Evolutionary conservation across 75 land plant species (phyloP).

Genomic region (Sequoiadendron giganteum): DNA sequence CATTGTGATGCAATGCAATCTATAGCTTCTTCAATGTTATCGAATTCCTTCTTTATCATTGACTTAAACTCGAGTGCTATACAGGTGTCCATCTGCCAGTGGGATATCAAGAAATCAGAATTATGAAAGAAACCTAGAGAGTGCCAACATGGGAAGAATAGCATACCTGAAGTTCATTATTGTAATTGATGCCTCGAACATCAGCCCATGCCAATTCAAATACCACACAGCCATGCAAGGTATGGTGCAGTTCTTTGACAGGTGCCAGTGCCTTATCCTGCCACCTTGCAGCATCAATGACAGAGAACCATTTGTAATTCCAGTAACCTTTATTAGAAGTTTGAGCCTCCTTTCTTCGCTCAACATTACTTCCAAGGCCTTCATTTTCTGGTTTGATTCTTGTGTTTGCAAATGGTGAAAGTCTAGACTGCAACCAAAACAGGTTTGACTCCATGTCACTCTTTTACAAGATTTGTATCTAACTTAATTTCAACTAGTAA

Average conservation of each 20-base stretch:
- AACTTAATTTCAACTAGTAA: background rate
- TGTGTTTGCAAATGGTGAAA: conserved; percentile 87
- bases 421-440: conserved; percentile 69
- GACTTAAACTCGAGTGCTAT: conserved; percentile 65
- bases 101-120: conserved; percentile 17
- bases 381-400: conserved; percentile 34
- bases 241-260: conserved; percentile 55
- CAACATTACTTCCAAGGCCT: conserved; percentile 1
- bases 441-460: background rate
- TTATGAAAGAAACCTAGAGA: background rate
- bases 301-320: conserved; percentile 35
- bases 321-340: conserved; percentile 8
- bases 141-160: background rate
- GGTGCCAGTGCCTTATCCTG: conserved; percentile 47
- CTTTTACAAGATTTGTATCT: background rate
- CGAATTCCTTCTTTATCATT: conserved; percentile 77
- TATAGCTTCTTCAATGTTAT: conserved; percentile 51
- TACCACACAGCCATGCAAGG: conserved; percentile 73
- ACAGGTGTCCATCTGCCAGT: conserved; percentile 70
- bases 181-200: conserved; percentile 79
- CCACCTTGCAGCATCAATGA: conserved; percentile 47
- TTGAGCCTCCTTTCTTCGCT: conserved; percentile 11
- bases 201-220: conserved; percentile 79
- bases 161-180: conserved; percentile 83
- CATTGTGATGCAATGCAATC: conserved; percentile 36